Evolutionary conservation across 352 stramenopile species (phyloP).

Genomic region (Pythium monospermum): DNA sequence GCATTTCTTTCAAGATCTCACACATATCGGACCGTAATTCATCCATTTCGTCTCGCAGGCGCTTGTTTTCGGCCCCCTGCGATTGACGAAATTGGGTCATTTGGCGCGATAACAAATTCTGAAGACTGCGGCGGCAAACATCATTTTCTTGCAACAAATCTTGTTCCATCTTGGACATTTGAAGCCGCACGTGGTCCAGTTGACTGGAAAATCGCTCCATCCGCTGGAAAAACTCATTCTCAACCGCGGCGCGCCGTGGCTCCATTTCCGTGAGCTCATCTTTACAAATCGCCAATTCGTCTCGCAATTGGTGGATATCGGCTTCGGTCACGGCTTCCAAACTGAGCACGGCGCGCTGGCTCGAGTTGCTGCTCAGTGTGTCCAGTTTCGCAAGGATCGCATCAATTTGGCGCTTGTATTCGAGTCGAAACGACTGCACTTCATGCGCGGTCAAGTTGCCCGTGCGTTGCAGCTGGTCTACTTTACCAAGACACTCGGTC

Average conservation of each 20-base stretch:
- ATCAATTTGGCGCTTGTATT: conserved; percentile 46
- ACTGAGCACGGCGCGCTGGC: conserved; percentile 8
- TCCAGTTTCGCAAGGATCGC: conserved; percentile 36
- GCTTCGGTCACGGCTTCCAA: conserved; percentile 6
- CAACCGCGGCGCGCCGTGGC: conserved; percentile 8
- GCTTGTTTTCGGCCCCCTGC: conserved; percentile 50
- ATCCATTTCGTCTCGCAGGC: conserved; percentile 54
- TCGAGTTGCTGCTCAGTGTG: conserved; percentile 21
- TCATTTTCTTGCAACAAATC: conserved; percentile 43
- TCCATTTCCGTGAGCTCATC: conserved; percentile 4
- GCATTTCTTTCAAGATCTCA: conserved; percentile 58
- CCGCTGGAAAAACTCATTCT: conserved; percentile 17
- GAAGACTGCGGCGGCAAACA: conserved; percentile 38
- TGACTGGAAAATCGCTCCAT: conserved; percentile 44
- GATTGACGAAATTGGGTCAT: conserved; percentile 40
- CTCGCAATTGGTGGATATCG: conserved; percentile 15
- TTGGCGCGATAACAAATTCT: conserved; percentile 43
- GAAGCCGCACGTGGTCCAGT: conserved; percentile 36
- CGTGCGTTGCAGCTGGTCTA: conserved; percentile 35
- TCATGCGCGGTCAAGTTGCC: conserved; percentile 31
- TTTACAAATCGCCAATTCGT: conserved; percentile 17
- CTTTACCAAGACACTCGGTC: conserved; percentile 42
- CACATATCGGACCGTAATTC: conserved; percentile 62
- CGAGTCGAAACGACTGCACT: conserved; percentile 33
- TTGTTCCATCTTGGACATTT: conserved; percentile 56